A percentile compares a stretch with the other conserved stretches of the same genome.
Evolutionary conservation across 2,329 filamentous ascomycete species (phyloP).

Genomic region (Clonostachys solani): DNA sequence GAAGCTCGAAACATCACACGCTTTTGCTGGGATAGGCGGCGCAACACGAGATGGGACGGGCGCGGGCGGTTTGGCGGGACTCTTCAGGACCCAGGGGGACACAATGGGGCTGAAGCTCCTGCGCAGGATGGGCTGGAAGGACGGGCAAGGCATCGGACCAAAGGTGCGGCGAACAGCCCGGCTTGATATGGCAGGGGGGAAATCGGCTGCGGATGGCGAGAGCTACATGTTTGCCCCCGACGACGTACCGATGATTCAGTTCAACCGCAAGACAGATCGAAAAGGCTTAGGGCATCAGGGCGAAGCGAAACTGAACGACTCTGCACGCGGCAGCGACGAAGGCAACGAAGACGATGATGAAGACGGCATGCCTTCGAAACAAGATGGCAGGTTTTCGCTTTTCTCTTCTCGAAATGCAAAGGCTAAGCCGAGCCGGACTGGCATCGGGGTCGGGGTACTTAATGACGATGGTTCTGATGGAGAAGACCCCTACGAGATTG

Average conservation of each 20-base stretch:
- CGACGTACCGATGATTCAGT: constrained; percentile 65
- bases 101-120: constrained; percentile 84
- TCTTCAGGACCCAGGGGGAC: constrained; percentile 70
- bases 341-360: constrained; percentile 36
- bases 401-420: constrained; percentile 41
- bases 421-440: constrained; percentile 47
- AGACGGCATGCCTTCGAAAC: constrained; percentile 4
- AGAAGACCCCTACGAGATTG: constrained; percentile 89
- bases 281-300: constrained; percentile 67
- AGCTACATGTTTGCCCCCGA: constrained; percentile 82
- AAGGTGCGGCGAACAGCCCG: constrained; percentile 74
- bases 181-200: constrained; percentile 42
- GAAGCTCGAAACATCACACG: constrained; percentile 66
- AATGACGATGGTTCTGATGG: constrained; percentile 95
- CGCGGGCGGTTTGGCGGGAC: constrained; percentile 55
- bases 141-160: constrained; percentile 88
- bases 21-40: constrained; percentile 73
- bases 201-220: constrained; percentile 27
- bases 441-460: constrained; percentile 82
- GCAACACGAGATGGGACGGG: constrained; percentile 47
- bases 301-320: constrained; percentile 43
- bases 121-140: constrained; percentile 92
- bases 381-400: constrained; percentile 6
- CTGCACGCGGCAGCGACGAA: constrained; percentile 29
- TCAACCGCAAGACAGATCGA: constrained; percentile 61